phyloP scores from a whole-genome alignment of 192 early-diverging fungal species.

The Podila minutissima region DNA sequence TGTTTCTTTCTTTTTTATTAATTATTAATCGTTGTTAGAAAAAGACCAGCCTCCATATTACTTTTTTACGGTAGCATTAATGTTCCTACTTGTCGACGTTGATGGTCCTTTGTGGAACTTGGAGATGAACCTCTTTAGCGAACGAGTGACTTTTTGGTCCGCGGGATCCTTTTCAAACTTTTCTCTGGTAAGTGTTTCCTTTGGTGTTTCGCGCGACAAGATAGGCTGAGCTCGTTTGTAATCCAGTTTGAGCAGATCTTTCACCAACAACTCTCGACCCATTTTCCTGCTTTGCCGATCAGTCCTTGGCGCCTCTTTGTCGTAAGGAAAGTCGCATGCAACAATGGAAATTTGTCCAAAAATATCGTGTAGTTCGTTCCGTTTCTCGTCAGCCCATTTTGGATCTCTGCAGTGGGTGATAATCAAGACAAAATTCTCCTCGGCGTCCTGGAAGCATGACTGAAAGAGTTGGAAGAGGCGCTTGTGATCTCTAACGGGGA shows the following conservation, averaged over 20 bases:
- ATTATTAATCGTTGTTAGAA: no score
- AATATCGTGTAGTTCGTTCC: background rate
- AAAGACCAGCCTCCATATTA: no score
- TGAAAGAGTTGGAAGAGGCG: background rate
- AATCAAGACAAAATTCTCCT: background rate
- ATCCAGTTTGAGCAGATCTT: background rate
- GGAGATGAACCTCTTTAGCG: no score
- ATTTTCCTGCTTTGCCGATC: background rate
- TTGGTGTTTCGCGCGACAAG: no score
- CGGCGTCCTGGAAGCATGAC: background rate
- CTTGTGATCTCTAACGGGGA: background rate
- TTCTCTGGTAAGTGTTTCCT: no score
- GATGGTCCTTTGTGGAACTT: no score
- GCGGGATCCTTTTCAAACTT: no score
- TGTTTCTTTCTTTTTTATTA: no score
- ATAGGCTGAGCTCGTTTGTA: background rate
- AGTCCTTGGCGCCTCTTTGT: background rate
- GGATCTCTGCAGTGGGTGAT: background rate
- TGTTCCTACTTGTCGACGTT: no score
- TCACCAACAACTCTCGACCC: background rate
- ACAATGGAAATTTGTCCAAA: background rate
- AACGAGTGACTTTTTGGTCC: no score
- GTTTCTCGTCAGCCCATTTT: background rate
- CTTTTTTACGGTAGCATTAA: no score
- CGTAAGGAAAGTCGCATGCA: background rate